phyloP scores from a whole-genome alignment of 208 protist genomes.

The Acanthamoeba sp. region DNA sequence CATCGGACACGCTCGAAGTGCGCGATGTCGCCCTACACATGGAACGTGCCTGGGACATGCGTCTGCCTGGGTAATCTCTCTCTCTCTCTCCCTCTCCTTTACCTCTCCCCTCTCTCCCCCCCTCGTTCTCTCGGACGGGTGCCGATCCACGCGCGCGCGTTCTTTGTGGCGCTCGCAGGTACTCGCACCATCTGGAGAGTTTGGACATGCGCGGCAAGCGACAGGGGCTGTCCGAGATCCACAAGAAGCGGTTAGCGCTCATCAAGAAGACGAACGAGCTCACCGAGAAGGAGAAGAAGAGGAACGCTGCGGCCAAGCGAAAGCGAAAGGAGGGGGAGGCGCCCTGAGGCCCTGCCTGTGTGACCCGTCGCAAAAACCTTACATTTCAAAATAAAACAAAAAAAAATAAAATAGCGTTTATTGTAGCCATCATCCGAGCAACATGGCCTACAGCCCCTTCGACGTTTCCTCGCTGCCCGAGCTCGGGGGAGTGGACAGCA shows the following conservation, averaged over 20 bases:
- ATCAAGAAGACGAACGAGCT: conserved; percentile 51
- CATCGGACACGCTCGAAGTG: conserved; percentile 83
- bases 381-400: too few species aligned
- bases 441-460: conserved; percentile 9
- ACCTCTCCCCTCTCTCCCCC: too few species aligned
- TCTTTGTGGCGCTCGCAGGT: not conserved
- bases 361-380: too few species aligned
- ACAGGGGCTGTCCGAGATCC: conserved; percentile 31
- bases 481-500: not conserved
- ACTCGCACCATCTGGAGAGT: conserved; percentile 37
- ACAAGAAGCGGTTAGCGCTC: conserved; percentile 44
- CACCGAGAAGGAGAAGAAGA: conserved; percentile 31
- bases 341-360: too few species aligned
- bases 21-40: conserved; percentile 85
- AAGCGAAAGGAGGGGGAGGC: conserved; percentile 32
- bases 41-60: conserved; percentile 84
- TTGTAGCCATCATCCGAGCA: too few species aligned
- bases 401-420: too few species aligned
- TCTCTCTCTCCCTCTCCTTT: too few species aligned
- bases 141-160: too few species aligned
- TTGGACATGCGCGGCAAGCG: conserved; percentile 45
- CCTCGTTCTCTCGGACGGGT: too few species aligned
- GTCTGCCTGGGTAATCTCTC: conserved; percentile 75
- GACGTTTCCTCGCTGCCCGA: not conserved
- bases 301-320: not conserved